Conservation (phyloP, 371 early-diverging fungal species). For the Saksenaea oblongispora region DNA sequence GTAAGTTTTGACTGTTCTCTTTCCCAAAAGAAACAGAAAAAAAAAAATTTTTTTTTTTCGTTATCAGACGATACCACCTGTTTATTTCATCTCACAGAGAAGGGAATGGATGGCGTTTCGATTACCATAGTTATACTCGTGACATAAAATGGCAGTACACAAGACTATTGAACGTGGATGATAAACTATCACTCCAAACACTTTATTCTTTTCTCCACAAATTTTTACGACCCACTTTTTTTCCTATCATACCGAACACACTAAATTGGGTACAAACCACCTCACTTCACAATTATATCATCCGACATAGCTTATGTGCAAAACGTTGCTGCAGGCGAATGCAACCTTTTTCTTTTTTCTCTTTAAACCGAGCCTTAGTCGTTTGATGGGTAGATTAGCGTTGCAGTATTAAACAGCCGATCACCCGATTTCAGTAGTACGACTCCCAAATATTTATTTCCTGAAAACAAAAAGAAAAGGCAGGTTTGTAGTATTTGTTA, state of each 20-base stretch:
- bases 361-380: too few species aligned
- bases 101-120: too few species aligned
- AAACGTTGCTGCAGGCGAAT: neutral
- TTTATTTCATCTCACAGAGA: neutral
- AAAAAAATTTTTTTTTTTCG: neutral
- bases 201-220: neutral
- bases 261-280: neutral
- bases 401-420: neutral
- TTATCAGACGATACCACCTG: neutral
- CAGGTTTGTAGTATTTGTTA: too few species aligned
- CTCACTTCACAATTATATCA: neutral
- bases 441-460: neutral
- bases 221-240: slow-evolving; percentile 1
- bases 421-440: neutral
- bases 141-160: too few species aligned
- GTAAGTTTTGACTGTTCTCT: neutral
- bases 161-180: too few species aligned
- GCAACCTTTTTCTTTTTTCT: too few species aligned
- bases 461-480: too few species aligned
- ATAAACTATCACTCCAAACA: too few species aligned
- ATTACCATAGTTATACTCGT: too few species aligned
- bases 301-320: neutral
- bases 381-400: neutral
- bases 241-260: neutral
- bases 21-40: neutral